Conservation (phyloP, 2,329 filamentous ascomycete species). For the Pseudogymnoascus sp. region DNA sequence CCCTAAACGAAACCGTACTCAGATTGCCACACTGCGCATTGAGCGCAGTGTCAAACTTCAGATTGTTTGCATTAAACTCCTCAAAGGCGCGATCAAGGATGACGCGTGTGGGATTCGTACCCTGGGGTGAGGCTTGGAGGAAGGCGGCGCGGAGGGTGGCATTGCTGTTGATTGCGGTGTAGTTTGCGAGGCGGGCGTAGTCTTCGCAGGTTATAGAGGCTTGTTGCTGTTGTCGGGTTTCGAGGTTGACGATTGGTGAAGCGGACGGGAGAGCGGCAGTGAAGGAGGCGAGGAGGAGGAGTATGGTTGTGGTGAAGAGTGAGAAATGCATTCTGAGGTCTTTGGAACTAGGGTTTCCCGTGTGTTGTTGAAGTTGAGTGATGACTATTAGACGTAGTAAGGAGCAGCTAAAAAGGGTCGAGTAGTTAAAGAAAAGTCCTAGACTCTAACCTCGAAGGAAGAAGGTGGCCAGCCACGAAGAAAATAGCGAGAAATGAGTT, state of each 20-base stretch:
- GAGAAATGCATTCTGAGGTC: conserved; percentile 10
- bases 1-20: conserved; percentile 35
- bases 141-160: conserved; percentile 38
- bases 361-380: background rate
- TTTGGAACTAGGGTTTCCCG: background rate
- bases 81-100: conserved; percentile 34
- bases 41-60: conserved; percentile 34
- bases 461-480: conserved; percentile 15
- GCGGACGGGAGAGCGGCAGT: background rate
- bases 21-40: conserved; percentile 40
- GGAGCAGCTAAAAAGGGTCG: background rate
- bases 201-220: conserved; percentile 30
- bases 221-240: background rate
- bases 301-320: background rate
- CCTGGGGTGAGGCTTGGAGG: conserved; percentile 35
- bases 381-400: background rate
- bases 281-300: conserved; percentile 10
- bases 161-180: conserved; percentile 39
- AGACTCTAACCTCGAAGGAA: background rate
- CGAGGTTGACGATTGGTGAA: background rate
- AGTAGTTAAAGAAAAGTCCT: background rate
- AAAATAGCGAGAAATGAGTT: conserved; percentile 10
- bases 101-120: conserved; percentile 31
- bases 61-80: conserved; percentile 27
- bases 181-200: conserved; percentile 39